Base-by-base conservation (phyloP, 208 protist species). In the Leishmania mexicana region DNA sequence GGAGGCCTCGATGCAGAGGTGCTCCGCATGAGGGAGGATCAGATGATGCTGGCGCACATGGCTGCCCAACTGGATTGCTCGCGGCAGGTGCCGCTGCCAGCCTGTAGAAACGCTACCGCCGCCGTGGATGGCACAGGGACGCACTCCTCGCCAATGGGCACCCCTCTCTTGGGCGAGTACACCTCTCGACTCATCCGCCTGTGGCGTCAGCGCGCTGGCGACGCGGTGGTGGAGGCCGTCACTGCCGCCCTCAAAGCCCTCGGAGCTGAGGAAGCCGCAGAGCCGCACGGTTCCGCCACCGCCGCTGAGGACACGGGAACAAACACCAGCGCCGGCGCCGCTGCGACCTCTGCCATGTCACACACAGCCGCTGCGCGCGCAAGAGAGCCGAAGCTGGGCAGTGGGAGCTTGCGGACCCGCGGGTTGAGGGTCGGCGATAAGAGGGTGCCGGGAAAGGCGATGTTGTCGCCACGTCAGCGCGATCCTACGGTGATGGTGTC, bases 1-100 rank as follows among this genome's bases (percentile, higher is more conserved):
- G 68, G 68, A 21, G 31, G 57, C 40, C 8, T 85, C 10, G 72
- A 81, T 72, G 68, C 75, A 24, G 28, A 80, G 35, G 81, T 88
- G 31, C 60, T 94, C 68, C 79, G 85, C 78, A 71, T 89, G 86
- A 87, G 89, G 35, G 80, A 81, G 31, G 91, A 94, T 51, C 89
- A 94, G 86, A 88, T 93, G 64, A 94, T 94, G 87, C 81, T 94
- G 76, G 83, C 83, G 3, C 87, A 93, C 76, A 72, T 90, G 45
- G 89, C 91, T 6, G 67, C 60, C 13, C 81, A 79, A 58, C 75
- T 94, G n/a, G 91, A 94, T 68, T 73, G 78, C 35, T 51, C 83
- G 65, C 83, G 80, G 68, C 87, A 47, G 70, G 11, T 62, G 71
- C 81, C 28, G 58, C 31, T 21, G 15, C 35, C 78, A 40, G 49